Conservation (phyloP, 2,329 filamentous ascomycete species). For the Aspergillus novoparasiticus region DNA sequence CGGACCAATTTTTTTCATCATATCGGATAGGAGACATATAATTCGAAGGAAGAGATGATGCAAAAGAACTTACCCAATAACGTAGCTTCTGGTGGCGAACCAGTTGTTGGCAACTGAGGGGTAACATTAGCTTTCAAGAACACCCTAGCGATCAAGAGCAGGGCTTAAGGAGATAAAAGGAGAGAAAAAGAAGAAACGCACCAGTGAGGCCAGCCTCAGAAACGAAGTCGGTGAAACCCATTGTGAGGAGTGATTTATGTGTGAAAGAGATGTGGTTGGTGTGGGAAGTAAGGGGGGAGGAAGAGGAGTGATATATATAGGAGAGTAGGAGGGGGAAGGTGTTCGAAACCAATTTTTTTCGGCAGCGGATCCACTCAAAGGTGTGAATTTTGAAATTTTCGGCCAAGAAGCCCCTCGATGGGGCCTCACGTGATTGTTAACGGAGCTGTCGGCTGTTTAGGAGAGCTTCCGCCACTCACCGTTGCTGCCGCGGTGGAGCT, state of each 20-base stretch:
- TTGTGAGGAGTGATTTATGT: slow-evolving; percentile 41
- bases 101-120: slow-evolving; percentile 47
- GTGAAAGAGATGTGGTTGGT: slow-evolving; percentile 23
- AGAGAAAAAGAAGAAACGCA: slow-evolving; percentile 44
- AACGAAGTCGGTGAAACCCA: slow-evolving; percentile 69
- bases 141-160: slow-evolving; percentile 16
- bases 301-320: slow-evolving; percentile 27
- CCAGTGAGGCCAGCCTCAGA: slow-evolving; percentile 64
- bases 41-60: slow-evolving; percentile 21
- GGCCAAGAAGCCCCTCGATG: slow-evolving; percentile 27
- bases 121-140: slow-evolving; percentile 33
- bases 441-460: slow-evolving; percentile 28
- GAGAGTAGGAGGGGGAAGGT: slow-evolving; percentile 29
- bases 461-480: slow-evolving; percentile 37
- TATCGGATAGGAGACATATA: slow-evolving; percentile 34
- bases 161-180: slow-evolving; percentile 14
- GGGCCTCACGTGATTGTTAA: slow-evolving; percentile 35
- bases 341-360: slow-evolving; percentile 31
- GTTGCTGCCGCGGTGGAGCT: slow-evolving; percentile 31
- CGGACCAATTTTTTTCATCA: slow-evolving; percentile 93
- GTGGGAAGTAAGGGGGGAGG: slow-evolving; percentile 23
- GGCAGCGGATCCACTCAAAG: slow-evolving; percentile 25
- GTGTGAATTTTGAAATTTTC: slow-evolving; percentile 27
- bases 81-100: slow-evolving; percentile 70
- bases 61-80: slow-evolving; percentile 69